phyloP scores from a whole-genome alignment of 495 filamentous ascomycete genomes.

The Aspergillus bridgeri region DNA sequence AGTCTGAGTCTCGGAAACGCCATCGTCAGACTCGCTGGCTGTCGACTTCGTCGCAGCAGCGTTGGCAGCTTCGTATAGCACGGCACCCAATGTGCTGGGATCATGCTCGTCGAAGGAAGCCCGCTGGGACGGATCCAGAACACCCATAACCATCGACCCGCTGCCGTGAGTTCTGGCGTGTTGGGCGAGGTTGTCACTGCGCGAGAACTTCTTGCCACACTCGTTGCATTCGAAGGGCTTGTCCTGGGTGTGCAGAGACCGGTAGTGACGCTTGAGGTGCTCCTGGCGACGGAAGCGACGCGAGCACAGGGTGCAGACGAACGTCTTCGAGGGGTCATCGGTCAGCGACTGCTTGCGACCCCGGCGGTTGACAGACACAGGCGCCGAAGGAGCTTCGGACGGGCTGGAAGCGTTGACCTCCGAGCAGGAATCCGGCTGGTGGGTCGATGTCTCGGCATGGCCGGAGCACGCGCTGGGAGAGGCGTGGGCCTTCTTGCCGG shows the following conservation, averaged over 20 bases:
- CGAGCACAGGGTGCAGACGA: slow-evolving; percentile 91
- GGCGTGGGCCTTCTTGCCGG: slow-evolving; percentile 27
- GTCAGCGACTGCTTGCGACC: slow-evolving; percentile 98
- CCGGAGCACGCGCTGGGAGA: slow-evolving; percentile 14
- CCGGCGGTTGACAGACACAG: slow-evolving; percentile 78
- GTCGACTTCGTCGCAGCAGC: slow-evolving; percentile 56
- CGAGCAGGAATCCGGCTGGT: slow-evolving; percentile 21
- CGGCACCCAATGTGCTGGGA: slow-evolving; percentile 59
- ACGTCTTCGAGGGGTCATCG: slow-evolving; percentile 97
- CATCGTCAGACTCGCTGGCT: slow-evolving; percentile 50
- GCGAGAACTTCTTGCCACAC: slow-evolving; percentile 99
- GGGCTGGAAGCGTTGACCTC: slow-evolving; percentile 22
- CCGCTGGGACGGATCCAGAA: slow-evolving; percentile 63
- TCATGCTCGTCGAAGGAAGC: slow-evolving; percentile 53
- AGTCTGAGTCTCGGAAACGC: slow-evolving; percentile 40
- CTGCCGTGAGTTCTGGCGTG: slow-evolving; percentile 92
- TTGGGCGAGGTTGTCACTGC: slow-evolving; percentile 94
- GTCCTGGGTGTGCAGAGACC: slow-evolving; percentile 95
- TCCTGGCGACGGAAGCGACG: slow-evolving; percentile 98
- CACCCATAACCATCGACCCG: slow-evolving; percentile 83
- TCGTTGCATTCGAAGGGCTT: slow-evolving; percentile 98
- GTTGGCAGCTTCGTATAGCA: slow-evolving; percentile 73
- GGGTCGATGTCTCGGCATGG: slow-evolving; percentile 8
- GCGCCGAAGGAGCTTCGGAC: slow-evolving; percentile 39
- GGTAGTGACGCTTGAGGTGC: slow-evolving; percentile 97